A percentile compares a stretch with the other conserved stretches of the same genome.
These are phyloP conservation scores for Selaginella moellendorffii DNA, from an alignment of 75 land plant genomes.

Conservation along the genomic window DNA sequence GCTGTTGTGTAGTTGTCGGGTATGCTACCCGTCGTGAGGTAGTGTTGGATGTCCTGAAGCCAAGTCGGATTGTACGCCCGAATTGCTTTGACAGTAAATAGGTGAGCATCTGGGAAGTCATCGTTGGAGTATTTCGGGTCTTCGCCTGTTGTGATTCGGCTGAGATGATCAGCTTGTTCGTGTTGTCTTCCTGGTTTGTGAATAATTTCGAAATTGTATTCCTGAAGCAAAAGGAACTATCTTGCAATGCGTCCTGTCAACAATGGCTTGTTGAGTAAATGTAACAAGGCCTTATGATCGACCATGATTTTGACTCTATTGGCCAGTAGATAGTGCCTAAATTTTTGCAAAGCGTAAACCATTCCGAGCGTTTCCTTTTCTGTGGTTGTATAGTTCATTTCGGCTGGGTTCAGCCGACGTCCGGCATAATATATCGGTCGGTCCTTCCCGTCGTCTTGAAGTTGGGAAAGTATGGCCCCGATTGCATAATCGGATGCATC, in stretches of 20 bases:
- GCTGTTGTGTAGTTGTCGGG: too few relatives aligned
- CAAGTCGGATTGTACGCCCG: too few relatives aligned
- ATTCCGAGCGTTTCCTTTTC: conserved; percentile 15
- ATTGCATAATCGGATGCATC: too few relatives aligned
- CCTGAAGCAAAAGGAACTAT: conserved; percentile 9
- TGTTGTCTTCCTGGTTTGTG: conserved; percentile 7
- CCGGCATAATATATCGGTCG: conserved; percentile 6
- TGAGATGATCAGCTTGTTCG: conserved; percentile 6
- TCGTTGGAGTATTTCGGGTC: background rate
- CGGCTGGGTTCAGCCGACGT: conserved; percentile 7
- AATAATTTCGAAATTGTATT: conserved; percentile 2
- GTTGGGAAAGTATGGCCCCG: too few relatives aligned
- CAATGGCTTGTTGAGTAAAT: conserved; percentile 13
- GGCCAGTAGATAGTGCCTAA: conserved; percentile 15
- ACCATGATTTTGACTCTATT: conserved; percentile 6
- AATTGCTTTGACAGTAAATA: too few relatives aligned
- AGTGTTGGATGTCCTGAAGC: too few relatives aligned
- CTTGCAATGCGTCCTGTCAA: background rate
- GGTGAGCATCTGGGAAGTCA: conserved; percentile 1
- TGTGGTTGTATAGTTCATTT: conserved; percentile 14
- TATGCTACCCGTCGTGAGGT: too few relatives aligned
- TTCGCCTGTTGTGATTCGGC: background rate
- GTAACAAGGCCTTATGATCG: conserved; percentile 15
- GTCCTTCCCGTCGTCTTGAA: too few relatives aligned
- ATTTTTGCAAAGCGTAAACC: conserved; percentile 8